phyloP scores from a whole-genome alignment of 106 monocot species.

The Gastrodia elata region DNA sequence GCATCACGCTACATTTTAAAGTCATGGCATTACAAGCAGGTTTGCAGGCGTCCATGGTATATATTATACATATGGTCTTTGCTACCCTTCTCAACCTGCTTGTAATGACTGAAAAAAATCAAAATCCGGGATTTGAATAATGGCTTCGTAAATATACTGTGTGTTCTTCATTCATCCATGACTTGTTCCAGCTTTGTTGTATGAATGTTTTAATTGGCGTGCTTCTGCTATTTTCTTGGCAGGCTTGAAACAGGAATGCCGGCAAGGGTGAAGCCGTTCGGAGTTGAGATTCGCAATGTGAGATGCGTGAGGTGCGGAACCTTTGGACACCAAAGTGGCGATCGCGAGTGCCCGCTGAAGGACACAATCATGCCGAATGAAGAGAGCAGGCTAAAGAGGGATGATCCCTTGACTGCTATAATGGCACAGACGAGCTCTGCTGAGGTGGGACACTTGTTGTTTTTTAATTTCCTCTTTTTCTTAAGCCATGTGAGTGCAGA shows the following conservation, averaged over 20 bases:
- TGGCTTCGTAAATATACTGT: too few species aligned
- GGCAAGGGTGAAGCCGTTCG: slow-evolving; percentile 84
- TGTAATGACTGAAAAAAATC: too few species aligned
- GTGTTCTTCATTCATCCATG: too few species aligned
- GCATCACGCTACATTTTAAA: too few species aligned
- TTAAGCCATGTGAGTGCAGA: too few species aligned
- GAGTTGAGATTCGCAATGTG: slow-evolving; percentile 89
- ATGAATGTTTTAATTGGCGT: too few species aligned
- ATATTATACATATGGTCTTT: too few species aligned
- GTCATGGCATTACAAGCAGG: too few species aligned
- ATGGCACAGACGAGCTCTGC: slow-evolving; percentile 60
- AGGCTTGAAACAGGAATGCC: slow-evolving; percentile 87
- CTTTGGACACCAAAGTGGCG: slow-evolving; percentile 94
- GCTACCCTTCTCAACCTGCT: too few species aligned
- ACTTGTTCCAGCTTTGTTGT: background rate
- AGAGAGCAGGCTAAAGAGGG: slow-evolving; percentile 82
- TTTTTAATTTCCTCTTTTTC: background rate
- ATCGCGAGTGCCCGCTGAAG: slow-evolving; percentile 91
- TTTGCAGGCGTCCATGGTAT: too few species aligned
- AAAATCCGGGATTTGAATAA: too few species aligned
- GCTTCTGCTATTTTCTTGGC: slow-evolving; percentile 6
- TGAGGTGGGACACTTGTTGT: slow-evolving; percentile 48
- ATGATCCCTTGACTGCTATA: slow-evolving; percentile 90
- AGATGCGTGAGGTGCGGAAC: slow-evolving; percentile 88
- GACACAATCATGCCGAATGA: slow-evolving; percentile 98